phyloP scores from a whole-genome alignment of 73 alveolate species.

The Paraurostyla sp. region DNA sequence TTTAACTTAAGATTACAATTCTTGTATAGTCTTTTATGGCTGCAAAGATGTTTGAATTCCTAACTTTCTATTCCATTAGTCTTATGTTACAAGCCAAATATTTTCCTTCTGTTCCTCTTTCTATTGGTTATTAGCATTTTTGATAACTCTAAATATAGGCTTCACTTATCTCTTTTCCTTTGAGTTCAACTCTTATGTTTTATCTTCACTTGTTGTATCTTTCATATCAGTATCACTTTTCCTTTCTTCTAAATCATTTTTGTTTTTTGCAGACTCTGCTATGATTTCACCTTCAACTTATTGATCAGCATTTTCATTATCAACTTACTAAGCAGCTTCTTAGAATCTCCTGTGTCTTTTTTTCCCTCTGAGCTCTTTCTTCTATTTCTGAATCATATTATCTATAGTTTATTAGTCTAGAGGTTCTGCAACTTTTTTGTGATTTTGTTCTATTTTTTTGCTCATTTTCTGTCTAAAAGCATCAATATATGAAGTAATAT shows the following conservation, averaged over 20 bases:
- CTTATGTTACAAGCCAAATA: neutral
- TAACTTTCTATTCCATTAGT: neutral
- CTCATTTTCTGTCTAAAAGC: no score
- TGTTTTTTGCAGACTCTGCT: no score
- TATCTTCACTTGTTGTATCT: neutral
- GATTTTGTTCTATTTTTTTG: no score
- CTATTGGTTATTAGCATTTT: neutral
- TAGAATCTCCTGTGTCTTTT: slow-evolving; percentile 4
- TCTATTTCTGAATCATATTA: neutral
- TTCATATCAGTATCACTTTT: no score
- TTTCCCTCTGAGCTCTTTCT: neutral
- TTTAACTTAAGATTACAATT: neutral
- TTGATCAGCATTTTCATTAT: no score
- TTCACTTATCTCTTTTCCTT: neutral
- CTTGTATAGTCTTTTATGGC: neutral
- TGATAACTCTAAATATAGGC: neutral
- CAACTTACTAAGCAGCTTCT: neutral
- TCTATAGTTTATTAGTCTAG: neutral
- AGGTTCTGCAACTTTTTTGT: no score
- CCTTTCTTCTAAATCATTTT: no score
- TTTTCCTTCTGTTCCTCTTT: neutral
- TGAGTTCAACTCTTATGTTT: neutral
- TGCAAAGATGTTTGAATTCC: neutral
- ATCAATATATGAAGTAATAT: no score
- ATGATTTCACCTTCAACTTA: no score